Evolutionary conservation across 352 stramenopile genomes (phyloP), one percentile per base, ranked within the genome.

Genomic region (Phytophthora kernoviae): DNA sequence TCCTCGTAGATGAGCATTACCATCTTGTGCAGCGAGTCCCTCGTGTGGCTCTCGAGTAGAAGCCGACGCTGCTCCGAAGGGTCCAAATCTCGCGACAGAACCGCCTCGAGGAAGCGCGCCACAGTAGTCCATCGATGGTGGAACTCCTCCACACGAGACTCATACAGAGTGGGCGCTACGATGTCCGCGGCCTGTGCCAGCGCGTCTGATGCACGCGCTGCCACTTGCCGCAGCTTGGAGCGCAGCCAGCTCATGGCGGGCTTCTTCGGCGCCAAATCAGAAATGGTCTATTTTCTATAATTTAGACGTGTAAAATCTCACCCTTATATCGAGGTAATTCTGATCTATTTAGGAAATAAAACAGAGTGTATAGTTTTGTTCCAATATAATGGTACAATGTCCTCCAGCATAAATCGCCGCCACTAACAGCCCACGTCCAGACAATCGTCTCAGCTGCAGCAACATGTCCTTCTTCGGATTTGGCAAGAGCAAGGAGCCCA

Each of bases 1-100:
- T 96, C 87, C 22, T 84, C 81, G 65, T 88, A 92, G 61, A 96
- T 89, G 21, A 96, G 74, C 66, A 93, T 71, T 65, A 96, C 87
- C 46, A 96, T 73, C 72, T 91, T 93, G 41, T 91, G 77, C 41
- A 96, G 64, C 52, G 83, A 91, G 54, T 96, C 84, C 47, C 83
- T 79, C 42, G 83, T 94, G 69, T 91, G 83, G 14, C 79, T 92
- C 32, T 94, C 83, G 17, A 89, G 76, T 40, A 94, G 62, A 41
- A 91, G 68, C 0, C 80, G 79, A n/a, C 84, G 79, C 68, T 94
- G 86, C 63, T 93, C 81, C 27, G 52, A 56, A 15, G 84, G 65
- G 52, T 91, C 79, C 26, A 93, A 45, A 8, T 92, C 76, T 24
- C 84, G 81, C 7, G 75, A 71, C 48, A 90, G 51, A 17, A 96